A percentile compares a stretch with the other conserved stretches of the same genome.
Conservation (phyloP, 2,329 filamentous ascomycete genomes). For the Fusarium virguliforme region DNA sequence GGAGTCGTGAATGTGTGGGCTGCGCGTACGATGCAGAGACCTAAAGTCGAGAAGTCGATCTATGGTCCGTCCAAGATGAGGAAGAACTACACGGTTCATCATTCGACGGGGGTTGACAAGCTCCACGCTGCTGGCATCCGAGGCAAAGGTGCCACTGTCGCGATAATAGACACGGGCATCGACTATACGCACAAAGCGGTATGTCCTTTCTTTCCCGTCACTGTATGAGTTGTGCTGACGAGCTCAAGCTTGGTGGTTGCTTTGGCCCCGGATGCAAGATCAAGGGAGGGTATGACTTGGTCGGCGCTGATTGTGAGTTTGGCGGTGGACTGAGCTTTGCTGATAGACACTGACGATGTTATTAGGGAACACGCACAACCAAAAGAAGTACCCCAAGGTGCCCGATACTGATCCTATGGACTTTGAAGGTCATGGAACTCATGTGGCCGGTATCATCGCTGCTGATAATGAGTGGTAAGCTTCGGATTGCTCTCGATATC, state of each 20-base stretch:
- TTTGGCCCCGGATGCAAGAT: slow-evolving; percentile 60
- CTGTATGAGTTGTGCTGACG: slow-evolving; percentile 15
- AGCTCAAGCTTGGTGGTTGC: slow-evolving; percentile 57
- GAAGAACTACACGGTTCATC: slow-evolving; percentile 57
- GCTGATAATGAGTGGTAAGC: slow-evolving; percentile 59
- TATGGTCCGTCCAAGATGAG: slow-evolving; percentile 32
- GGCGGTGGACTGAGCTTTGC: not conserved
- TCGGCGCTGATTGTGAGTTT: slow-evolving; percentile 54
- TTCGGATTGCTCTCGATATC: not conserved
- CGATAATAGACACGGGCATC: slow-evolving; percentile 60
- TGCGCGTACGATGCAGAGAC: slow-evolving; percentile 49
- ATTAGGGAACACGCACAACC: slow-evolving; percentile 53
- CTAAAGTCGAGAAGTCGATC: slow-evolving; percentile 33
- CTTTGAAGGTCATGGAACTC: slow-evolving; percentile 57
- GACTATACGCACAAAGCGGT: slow-evolving; percentile 60
- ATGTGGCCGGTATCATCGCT: slow-evolving; percentile 66
- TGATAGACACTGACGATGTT: slow-evolving; percentile 24
- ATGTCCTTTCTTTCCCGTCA: not conserved
- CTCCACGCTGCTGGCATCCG: slow-evolving; percentile 58
- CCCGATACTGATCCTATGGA: slow-evolving; percentile 58
- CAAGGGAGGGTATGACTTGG: slow-evolving; percentile 59
- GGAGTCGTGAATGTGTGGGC: slow-evolving; percentile 59
- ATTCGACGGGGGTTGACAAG: slow-evolving; percentile 59
- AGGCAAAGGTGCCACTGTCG: slow-evolving; percentile 58
- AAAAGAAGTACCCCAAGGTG: slow-evolving; percentile 51